These are phyloP conservation scores for Diplocarpon mali DNA, from an alignment of 2,329 filamentous ascomycete genomes.

Conservation along the genomic window DNA sequence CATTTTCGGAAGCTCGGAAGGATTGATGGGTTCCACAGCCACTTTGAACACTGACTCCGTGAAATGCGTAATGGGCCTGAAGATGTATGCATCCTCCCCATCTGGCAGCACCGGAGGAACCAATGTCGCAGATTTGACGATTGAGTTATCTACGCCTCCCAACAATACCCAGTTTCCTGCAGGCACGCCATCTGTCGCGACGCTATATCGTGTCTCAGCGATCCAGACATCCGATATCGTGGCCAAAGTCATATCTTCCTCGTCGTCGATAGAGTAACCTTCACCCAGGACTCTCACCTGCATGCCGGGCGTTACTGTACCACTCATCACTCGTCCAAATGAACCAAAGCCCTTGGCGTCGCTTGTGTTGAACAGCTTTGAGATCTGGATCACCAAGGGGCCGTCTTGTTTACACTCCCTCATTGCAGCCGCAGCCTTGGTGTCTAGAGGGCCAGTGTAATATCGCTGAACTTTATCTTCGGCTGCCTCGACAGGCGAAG, in stretches of 20 bases:
- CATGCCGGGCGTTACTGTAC: slow-evolving; percentile 70
- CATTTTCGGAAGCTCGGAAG: slow-evolving; percentile 97
- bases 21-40: slow-evolving; percentile 95
- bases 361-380: slow-evolving; percentile 81
- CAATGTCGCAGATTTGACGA: slow-evolving; percentile 92
- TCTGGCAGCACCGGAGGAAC: slow-evolving; percentile 71
- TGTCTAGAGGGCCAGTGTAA: slow-evolving; percentile 84
- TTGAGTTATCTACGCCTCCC: slow-evolving; percentile 89
- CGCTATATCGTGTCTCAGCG: slow-evolving; percentile 84
- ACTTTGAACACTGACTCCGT: slow-evolving; percentile 97
- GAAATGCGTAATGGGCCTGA: slow-evolving; percentile 85
- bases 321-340: slow-evolving; percentile 86
- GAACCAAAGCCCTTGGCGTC: slow-evolving; percentile 89
- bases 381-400: slow-evolving; percentile 81
- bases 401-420: slow-evolving; percentile 76
- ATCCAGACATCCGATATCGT: slow-evolving; percentile 83
- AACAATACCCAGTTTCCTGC: slow-evolving; percentile 92
- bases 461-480: slow-evolving; percentile 69
- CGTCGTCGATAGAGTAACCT: slow-evolving; percentile 90
- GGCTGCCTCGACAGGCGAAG: slow-evolving; percentile 72
- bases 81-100: slow-evolving; percentile 89
- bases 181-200: slow-evolving; percentile 82
- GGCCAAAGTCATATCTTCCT: slow-evolving; percentile 90
- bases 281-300: slow-evolving; percentile 89
- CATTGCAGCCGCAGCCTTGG: slow-evolving; percentile 71